Percentiles rank a stretch among this genome's conserved stretches.
These are phyloP conservation scores for Biscogniauxia mediterranea DNA, from an alignment of 2,329 filamentous ascomycete genomes.

Conservation along the genomic window DNA sequence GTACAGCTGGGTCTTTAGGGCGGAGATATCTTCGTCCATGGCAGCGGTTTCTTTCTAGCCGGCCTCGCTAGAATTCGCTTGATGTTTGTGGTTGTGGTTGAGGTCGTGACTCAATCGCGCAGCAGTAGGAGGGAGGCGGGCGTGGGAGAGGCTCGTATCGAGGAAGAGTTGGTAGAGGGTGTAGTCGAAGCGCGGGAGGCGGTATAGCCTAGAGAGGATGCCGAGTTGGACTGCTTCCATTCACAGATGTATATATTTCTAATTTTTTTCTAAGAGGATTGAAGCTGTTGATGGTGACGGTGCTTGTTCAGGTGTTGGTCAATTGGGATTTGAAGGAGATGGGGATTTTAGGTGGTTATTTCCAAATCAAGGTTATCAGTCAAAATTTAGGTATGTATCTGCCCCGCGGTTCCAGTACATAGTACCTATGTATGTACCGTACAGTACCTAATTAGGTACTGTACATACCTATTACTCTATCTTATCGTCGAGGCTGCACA, in stretches of 20 bases:
- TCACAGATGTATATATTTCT: background rate
- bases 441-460: too few species aligned
- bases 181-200: slow-evolving; percentile 21
- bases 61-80: background rate
- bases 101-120: slow-evolving; percentile 5
- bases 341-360: too few species aligned
- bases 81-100: slow-evolving; percentile 1
- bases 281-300: too few species aligned
- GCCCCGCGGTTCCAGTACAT: background rate
- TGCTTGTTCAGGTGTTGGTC: too few species aligned
- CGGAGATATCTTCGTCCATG: slow-evolving; percentile 30
- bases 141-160: slow-evolving; percentile 1
- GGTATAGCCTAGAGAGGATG: slow-evolving; percentile 21
- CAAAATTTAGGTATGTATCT: background rate
- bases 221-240: slow-evolving; percentile 20
- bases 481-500: background rate
- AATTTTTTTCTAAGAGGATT: too few species aligned
- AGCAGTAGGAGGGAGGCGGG: slow-evolving; percentile 3
- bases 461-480: background rate
- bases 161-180: slow-evolving; percentile 18
- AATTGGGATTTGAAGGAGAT: too few species aligned
- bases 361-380: background rate
- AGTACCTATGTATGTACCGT: too few species aligned
- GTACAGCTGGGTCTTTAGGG: slow-evolving; percentile 58
- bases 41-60: slow-evolving; percentile 6